Percentiles rank a stretch among this genome's conserved stretches.
Evolutionary conservation across 371 early-diverging fungal genomes (phyloP).

Genomic region (Zychaea mexicana): DNA sequence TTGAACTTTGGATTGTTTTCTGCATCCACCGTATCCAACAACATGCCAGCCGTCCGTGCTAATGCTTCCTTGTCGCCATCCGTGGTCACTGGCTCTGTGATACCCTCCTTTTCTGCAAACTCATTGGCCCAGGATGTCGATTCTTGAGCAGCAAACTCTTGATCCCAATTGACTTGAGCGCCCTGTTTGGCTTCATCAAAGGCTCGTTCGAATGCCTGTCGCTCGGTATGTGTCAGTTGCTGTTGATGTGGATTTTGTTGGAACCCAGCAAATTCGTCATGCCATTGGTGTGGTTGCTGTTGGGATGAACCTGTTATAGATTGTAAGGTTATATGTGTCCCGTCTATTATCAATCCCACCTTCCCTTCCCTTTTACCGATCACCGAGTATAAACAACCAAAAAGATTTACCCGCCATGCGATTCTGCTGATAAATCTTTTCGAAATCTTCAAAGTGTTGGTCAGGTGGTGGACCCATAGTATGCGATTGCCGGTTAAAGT

Average conservation of each 20-base stretch:
- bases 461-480: constrained; percentile 22
- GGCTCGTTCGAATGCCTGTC: constrained; percentile 71
- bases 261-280: constrained; percentile 43
- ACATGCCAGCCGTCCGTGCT: constrained; percentile 82
- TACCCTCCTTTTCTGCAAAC: constrained; percentile 36
- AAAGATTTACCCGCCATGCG: constrained; percentile 4
- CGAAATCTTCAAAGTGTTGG: constrained; percentile 61
- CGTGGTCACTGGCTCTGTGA: background rate
- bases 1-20: constrained; percentile 90
- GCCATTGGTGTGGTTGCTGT: constrained; percentile 36
- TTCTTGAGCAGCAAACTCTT: constrained; percentile 55
- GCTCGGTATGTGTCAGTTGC: constrained; percentile 43
- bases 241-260: constrained; percentile 27
- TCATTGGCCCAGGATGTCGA: constrained; percentile 50
- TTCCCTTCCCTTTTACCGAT: too few species aligned
- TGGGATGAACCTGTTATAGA: background rate
- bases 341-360: too few species aligned
- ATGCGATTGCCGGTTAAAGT: constrained; percentile 64
- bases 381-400: too few species aligned
- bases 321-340: too few species aligned
- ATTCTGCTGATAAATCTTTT: constrained; percentile 54
- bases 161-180: constrained; percentile 46
- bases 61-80: constrained; percentile 61
- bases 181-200: constrained; percentile 72
- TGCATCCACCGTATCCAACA: constrained; percentile 76